phyloP scores from a whole-genome alignment of 129 eudicot genomes.

The sunflower (Helianthus annuus) region DNA sequence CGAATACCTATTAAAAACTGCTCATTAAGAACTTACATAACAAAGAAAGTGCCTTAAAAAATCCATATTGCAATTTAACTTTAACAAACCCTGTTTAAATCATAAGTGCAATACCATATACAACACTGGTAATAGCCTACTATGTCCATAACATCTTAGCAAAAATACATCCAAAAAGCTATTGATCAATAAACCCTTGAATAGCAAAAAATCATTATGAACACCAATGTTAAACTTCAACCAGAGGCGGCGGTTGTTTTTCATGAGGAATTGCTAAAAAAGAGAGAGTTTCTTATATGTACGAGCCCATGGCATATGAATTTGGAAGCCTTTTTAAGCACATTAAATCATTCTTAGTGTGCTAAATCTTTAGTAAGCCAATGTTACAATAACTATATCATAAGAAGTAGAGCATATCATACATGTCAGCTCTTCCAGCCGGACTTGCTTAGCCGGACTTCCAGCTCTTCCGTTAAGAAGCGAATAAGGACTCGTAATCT shows the following conservation, averaged over 20 bases:
- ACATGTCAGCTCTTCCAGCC: constrained; percentile 95
- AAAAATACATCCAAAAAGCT: neutral
- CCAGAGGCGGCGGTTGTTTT: neutral
- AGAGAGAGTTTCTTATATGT: constrained; percentile 4
- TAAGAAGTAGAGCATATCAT: constrained; percentile 28
- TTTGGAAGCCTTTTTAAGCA: constrained; percentile 5
- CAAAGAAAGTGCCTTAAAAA: too few species aligned
- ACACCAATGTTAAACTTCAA: neutral
- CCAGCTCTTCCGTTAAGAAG: too few species aligned
- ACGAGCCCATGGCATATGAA: neutral
- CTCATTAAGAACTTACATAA: too few species aligned
- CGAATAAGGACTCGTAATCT: too few species aligned
- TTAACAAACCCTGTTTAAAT: constrained; percentile 10
- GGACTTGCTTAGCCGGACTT: constrained; percentile 96
- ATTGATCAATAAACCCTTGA: constrained; percentile 5
- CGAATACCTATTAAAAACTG: too few species aligned
- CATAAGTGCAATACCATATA: too few species aligned
- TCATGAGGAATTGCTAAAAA: neutral
- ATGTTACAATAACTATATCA: neutral
- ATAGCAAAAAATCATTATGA: neutral
- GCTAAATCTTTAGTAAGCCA: neutral
- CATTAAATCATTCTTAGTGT: neutral
- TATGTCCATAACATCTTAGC: neutral
- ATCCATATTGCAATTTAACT: neutral
- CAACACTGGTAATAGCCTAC: neutral